Conservation (phyloP, 148 eudicot species). For the Rhododendron williamsianum region DNA sequence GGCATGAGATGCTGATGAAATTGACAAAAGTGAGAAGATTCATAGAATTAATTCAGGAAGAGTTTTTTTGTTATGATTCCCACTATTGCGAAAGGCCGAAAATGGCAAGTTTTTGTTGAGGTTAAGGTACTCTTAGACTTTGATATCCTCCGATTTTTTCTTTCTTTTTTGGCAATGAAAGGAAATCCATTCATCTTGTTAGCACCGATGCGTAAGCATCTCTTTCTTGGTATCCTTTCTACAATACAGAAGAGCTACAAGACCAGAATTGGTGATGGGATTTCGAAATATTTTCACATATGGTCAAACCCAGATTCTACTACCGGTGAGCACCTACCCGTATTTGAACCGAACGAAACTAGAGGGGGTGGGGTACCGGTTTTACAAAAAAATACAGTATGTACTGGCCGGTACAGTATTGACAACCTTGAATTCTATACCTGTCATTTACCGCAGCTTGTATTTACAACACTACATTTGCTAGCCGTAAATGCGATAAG, state of each 20-base stretch:
- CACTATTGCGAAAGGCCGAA: background rate
- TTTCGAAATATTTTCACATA: too few species aligned
- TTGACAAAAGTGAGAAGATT: background rate
- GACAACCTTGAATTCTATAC: too few species aligned
- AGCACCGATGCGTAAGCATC: background rate
- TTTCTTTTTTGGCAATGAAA: conserved; percentile 16
- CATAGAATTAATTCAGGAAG: background rate
- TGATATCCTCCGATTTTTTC: conserved; percentile 11
- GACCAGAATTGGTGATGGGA: too few species aligned
- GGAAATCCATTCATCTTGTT: background rate
- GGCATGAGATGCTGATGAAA: conserved; percentile 18
- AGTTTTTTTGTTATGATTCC: background rate
- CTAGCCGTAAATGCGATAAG: too few species aligned
- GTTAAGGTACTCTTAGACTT: conserved; percentile 15
- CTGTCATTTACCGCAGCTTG: too few species aligned
- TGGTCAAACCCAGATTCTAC: too few species aligned
- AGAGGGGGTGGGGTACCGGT: too few species aligned
- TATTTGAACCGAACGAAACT: too few species aligned
- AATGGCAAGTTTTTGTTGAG: conserved; percentile 13
- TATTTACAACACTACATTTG: too few species aligned
- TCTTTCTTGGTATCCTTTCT: background rate
- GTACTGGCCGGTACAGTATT: too few species aligned
- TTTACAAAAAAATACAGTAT: too few species aligned
- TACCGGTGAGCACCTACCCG: too few species aligned
- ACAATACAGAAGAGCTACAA: background rate